These are phyloP conservation scores for Endocladia muricata DNA, from an alignment of 31 red algal species.

Conservation along the genomic window DNA sequence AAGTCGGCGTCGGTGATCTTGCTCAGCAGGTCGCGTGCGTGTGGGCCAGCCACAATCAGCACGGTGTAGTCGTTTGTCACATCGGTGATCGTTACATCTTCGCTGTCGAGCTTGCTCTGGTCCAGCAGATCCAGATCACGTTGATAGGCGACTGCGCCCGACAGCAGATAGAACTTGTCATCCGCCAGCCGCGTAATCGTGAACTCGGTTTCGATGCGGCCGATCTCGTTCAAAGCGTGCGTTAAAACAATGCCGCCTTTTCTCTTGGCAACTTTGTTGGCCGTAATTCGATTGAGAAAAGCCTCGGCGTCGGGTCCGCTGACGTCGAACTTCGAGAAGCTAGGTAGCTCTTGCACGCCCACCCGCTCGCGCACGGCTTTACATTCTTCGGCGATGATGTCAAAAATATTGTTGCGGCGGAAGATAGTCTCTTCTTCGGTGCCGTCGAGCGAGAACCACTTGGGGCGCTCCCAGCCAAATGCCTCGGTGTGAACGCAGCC, in stretches of 20 bases:
- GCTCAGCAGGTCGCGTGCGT: background rate
- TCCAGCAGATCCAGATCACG: background rate
- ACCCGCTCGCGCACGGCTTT: background rate
- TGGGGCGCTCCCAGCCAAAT: too few species aligned
- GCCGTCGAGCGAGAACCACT: too few species aligned
- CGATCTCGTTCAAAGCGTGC: background rate
- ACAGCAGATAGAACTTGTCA: background rate
- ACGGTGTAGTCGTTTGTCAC: background rate
- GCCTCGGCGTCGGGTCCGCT: background rate
- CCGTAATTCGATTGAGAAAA: background rate
- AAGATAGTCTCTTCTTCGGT: too few species aligned
- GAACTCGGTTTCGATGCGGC: background rate
- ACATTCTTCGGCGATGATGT: too few species aligned
- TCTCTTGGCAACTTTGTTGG: background rate
- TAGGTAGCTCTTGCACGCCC: background rate
- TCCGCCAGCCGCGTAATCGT: background rate
- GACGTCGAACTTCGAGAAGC: background rate
- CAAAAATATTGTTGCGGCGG: too few species aligned
- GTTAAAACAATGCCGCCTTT: background rate
- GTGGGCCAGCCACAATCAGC: background rate
- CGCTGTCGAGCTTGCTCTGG: too few species aligned
- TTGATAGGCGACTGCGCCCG: background rate
- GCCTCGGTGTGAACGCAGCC: too few species aligned
- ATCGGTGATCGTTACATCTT: background rate
- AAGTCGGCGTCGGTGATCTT: background rate